phyloP scores from a whole-genome alignment of 495 filamentous ascomycete genomes.

The Schizothecium vesticola region DNA sequence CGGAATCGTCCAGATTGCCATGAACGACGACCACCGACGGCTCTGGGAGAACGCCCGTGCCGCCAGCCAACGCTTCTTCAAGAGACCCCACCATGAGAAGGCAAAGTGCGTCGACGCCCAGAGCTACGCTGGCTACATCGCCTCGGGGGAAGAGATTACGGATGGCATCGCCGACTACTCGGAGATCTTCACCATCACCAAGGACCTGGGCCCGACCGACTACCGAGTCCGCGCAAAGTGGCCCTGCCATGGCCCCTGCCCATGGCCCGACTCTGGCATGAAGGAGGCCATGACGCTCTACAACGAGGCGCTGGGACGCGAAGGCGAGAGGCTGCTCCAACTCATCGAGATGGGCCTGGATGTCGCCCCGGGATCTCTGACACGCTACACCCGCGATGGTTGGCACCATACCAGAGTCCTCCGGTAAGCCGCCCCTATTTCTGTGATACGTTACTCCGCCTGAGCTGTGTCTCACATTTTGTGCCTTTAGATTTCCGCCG shows the following conservation, averaged over 20 bases:
- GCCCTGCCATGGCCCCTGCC: conserved; percentile 44
- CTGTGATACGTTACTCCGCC: conserved; percentile 1
- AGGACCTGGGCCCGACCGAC: conserved; percentile 34
- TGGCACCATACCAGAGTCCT: conserved; percentile 45
- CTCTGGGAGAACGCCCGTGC: conserved; percentile 26
- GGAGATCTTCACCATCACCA: conserved; percentile 45
- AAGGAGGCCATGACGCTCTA: conserved; percentile 29
- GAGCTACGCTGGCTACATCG: conserved; percentile 44
- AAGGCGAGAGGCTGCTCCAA: conserved; percentile 37
- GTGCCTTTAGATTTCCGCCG: conserved; percentile 31
- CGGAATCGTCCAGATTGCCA: conserved; percentile 41
- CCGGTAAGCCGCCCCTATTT: conserved; percentile 19
- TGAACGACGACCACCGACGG: conserved; percentile 21
- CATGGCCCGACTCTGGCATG: conserved; percentile 39
- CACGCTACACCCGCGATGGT: conserved; percentile 36
- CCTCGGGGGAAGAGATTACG: conserved; percentile 46
- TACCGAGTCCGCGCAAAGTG: conserved; percentile 33
- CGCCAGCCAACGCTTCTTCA: conserved; percentile 36
- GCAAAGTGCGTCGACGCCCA: conserved; percentile 38
- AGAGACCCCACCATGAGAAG: conserved; percentile 28
- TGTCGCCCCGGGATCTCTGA: conserved; percentile 24
- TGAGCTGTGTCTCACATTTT: conserved; percentile 5
- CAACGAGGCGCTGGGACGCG: conserved; percentile 26
- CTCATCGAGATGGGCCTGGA: conserved; percentile 35
- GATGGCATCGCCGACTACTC: conserved; percentile 43